Evolutionary conservation across 345 rosid genomes (phyloP).

Genomic region (Corchorus capsularis): DNA sequence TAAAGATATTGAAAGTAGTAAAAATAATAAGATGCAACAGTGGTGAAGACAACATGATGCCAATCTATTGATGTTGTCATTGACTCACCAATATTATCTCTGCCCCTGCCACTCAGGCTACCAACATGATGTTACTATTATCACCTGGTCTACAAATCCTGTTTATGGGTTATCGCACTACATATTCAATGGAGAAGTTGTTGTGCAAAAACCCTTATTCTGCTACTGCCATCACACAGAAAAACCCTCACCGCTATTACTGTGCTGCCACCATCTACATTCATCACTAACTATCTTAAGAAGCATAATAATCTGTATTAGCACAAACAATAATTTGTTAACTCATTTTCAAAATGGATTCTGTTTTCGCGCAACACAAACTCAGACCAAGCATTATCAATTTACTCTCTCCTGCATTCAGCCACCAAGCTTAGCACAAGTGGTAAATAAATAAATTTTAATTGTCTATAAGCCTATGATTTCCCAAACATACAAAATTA

Average conservation of each 20-base stretch:
- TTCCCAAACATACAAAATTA: background rate
- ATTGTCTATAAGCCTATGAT: too few relatives aligned
- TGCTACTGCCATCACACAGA: background rate
- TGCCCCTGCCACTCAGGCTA: background rate
- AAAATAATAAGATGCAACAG: background rate
- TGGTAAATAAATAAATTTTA: background rate
- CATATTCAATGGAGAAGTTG: background rate
- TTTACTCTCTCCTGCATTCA: background rate
- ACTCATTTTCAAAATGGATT: background rate
- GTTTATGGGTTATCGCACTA: background rate
- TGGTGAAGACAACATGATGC: background rate
- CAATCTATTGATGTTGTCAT: background rate
- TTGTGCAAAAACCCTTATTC: background rate
- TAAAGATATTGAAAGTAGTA: background rate
- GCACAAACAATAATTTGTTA: background rate
- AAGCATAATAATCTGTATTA: background rate
- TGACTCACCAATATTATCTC: background rate
- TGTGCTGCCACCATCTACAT: background rate
- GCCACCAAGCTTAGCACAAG: background rate
- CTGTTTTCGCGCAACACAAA: background rate
- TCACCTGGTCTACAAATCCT: background rate
- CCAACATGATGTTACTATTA: background rate
- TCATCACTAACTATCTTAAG: background rate
- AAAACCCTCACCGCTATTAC: background rate
- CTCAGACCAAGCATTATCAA: background rate